Percentiles rank a stretch among this genome's conserved stretches.
phyloP scores from a whole-genome alignment of 805 yeast species.

The Sugiyamaella marilandica region DNA sequence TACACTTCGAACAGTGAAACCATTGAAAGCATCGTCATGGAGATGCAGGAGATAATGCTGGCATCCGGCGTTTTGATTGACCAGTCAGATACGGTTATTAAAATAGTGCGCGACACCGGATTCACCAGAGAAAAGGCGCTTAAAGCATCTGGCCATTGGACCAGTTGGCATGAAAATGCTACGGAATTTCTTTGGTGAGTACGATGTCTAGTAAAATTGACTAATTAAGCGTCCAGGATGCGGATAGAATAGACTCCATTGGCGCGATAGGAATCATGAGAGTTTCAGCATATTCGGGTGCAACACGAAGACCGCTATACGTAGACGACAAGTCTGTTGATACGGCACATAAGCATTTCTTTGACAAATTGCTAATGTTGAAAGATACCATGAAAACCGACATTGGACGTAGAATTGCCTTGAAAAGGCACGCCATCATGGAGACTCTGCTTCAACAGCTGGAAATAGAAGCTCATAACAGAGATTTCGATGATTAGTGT shows the following conservation, averaged over 20 bases:
- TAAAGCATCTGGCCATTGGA: conserved; percentile 24
- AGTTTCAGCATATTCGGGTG: conserved; percentile 33
- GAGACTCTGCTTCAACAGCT: conserved; percentile 16
- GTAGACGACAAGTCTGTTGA: conserved; percentile 16
- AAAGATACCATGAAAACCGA: conserved; percentile 29
- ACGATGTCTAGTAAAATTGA: background rate
- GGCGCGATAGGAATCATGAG: conserved; percentile 36
- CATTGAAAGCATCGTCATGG: conserved; percentile 1
- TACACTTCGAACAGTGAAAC: conserved; percentile 19
- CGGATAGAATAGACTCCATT: conserved; percentile 40
- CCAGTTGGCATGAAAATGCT: conserved; percentile 30
- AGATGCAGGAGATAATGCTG: conserved; percentile 10
- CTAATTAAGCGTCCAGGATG: conserved; percentile 30
- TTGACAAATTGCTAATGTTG: conserved; percentile 31
- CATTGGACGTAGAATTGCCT: conserved; percentile 18
- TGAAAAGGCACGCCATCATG: conserved; percentile 25
- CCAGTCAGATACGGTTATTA: conserved; percentile 19
- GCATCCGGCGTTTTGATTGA: conserved; percentile 15
- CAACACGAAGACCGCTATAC: conserved; percentile 26
- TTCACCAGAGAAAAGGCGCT: conserved; percentile 27
- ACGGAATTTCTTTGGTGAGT: conserved; percentile 30
- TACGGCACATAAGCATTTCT: conserved; percentile 30
- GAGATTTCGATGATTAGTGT: too few relatives aligned
- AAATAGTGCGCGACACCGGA: conserved; percentile 27
- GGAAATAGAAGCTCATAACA: background rate